Evolutionary conservation across 805 yeast genomes (phyloP).

Genomic region (Myxozyma lipomycoides): DNA sequence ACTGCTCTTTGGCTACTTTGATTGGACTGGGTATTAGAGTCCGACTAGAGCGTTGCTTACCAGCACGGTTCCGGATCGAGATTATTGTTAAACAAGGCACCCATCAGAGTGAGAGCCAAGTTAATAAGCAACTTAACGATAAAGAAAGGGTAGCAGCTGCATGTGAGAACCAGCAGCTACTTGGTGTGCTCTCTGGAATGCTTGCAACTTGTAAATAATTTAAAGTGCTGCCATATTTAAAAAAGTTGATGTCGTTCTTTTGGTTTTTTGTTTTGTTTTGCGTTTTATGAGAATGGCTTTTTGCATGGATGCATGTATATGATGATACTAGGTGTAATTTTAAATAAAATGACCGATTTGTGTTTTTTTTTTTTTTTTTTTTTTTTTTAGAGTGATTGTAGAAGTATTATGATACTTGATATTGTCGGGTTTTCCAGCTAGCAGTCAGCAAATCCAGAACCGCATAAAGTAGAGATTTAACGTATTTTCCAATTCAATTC

Average conservation of each 20-base stretch:
- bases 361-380: no score
- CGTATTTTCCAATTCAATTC: no score
- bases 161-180: slow-evolving; percentile 89
- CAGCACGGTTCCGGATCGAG: slow-evolving; percentile 74
- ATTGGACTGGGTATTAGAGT: slow-evolving; percentile 95
- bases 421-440: no score
- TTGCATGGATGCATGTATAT: neutral
- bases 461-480: no score
- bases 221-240: neutral
- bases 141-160: slow-evolving; percentile 98
- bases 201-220: slow-evolving; percentile 59
- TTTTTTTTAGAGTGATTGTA: no score
- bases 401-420: no score
- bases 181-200: slow-evolving; percentile 91
- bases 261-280: neutral
- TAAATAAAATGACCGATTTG: neutral
- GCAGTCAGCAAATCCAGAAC: no score
- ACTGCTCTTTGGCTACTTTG: slow-evolving; percentile 91
- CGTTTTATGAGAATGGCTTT: neutral
- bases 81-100: slow-evolving; percentile 84
- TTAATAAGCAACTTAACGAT: slow-evolving; percentile 92
- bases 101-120: slow-evolving; percentile 94
- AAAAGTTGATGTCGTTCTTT: neutral
- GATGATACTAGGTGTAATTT: neutral
- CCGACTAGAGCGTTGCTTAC: slow-evolving; percentile 80